Conservation (phyloP, 768 basidiomycete species). For the Gloeopeniophorella convolvens region DNA sequence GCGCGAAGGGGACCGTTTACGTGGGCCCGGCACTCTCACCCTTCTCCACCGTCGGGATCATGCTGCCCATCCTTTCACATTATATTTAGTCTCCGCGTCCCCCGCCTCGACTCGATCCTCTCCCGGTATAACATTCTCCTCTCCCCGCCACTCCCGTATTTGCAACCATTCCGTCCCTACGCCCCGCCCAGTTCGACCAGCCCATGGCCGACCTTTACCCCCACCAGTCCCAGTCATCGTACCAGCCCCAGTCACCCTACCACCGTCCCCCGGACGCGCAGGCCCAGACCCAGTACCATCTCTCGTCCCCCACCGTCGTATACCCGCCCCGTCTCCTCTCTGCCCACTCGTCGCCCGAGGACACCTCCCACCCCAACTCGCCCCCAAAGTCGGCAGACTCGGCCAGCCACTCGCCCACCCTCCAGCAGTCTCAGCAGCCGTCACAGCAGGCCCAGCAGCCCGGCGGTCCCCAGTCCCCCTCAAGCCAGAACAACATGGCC, state of each 20-base stretch:
- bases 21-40: slow-evolving; percentile 23
- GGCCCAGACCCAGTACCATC: slow-evolving; percentile 14
- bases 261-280: slow-evolving; percentile 17
- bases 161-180: slow-evolving; percentile 33
- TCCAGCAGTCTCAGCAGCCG: slow-evolving; percentile 6
- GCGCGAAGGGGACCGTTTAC: slow-evolving; percentile 19
- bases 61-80: slow-evolving; percentile 29
- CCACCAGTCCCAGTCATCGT: slow-evolving; percentile 19
- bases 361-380: slow-evolving; percentile 12
- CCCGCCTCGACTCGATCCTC: slow-evolving; percentile 26
- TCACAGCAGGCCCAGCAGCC: slow-evolving; percentile 1
- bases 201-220: slow-evolving; percentile 25
- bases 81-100: slow-evolving; percentile 28
- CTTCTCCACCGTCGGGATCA: slow-evolving; percentile 34
- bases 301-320: slow-evolving; percentile 13
- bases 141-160: slow-evolving; percentile 19
- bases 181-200: slow-evolving; percentile 34
- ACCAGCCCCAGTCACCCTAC: slow-evolving; percentile 16
- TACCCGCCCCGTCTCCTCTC: slow-evolving; percentile 17
- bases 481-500: slow-evolving; percentile 6
- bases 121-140: slow-evolving; percentile 23
- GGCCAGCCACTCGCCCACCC: slow-evolving; percentile 14
- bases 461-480: background rate
- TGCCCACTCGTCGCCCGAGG: slow-evolving; percentile 20
- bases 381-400: slow-evolving; percentile 20